Percentiles rank a stretch among this genome's conserved stretches.
Evolutionary conservation across 73 alveolate genomes (phyloP).

Genomic region (Tetrahymena thermophila): DNA sequence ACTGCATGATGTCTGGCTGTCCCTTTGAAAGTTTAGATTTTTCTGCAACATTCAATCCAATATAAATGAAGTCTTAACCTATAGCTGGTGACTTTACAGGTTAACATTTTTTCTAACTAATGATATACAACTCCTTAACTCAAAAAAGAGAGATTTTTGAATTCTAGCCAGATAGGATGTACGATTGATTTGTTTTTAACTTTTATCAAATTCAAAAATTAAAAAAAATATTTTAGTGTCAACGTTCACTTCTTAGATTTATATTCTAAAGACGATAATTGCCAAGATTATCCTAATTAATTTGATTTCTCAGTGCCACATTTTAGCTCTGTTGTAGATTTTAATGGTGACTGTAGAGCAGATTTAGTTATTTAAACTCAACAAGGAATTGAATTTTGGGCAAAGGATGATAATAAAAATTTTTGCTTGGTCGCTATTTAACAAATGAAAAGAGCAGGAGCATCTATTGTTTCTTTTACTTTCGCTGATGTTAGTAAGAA

Average conservation of each 20-base stretch:
- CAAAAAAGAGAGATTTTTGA: neutral
- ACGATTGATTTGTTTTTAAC: neutral
- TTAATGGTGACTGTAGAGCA: slow-evolving; percentile 40
- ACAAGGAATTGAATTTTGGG: slow-evolving; percentile 29
- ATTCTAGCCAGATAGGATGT: neutral
- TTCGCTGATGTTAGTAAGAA: slow-evolving; percentile 8
- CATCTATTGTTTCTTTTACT: neutral
- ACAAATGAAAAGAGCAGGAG: neutral
- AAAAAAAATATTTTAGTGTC: neutral
- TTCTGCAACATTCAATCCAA: neutral
- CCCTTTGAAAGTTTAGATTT: neutral
- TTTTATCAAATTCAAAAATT: neutral
- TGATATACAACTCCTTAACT: neutral
- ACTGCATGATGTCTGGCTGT: neutral
- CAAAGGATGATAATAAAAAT: slow-evolving; percentile 7
- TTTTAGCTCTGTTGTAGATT: slow-evolving; percentile 38
- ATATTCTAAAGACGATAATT: neutral
- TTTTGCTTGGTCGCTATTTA: slow-evolving; percentile 5
- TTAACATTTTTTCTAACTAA: neutral
- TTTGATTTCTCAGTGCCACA: neutral
- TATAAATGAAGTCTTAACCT: neutral
- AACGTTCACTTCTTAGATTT: neutral
- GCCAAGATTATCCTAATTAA: neutral
- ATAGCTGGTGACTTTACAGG: neutral
- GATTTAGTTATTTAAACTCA: slow-evolving; percentile 18